Percentiles rank a stretch among this genome's conserved stretches.
Evolutionary conservation across 495 filamentous ascomycete species (phyloP).

Genomic region (Glarea lozoyensis): DNA sequence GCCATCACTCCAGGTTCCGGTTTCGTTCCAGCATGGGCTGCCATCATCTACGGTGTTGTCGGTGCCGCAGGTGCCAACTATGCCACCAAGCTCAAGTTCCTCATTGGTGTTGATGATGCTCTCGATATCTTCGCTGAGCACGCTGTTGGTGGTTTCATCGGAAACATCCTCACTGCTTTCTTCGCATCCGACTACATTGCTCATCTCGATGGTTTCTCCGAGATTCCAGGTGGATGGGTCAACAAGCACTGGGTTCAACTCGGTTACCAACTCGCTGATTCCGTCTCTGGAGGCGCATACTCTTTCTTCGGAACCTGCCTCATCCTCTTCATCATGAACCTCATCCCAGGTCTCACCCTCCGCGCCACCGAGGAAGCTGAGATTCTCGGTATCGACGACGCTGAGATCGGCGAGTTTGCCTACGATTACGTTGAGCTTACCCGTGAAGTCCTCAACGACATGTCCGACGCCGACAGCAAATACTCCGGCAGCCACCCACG

Average conservation of each 20-base stretch:
- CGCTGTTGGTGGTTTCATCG: conserved; percentile 77
- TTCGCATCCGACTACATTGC: conserved; percentile 65
- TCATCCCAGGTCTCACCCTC: conserved; percentile 75
- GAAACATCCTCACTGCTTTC: conserved; percentile 82
- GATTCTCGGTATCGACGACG: conserved; percentile 86
- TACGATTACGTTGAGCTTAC: conserved; percentile 96
- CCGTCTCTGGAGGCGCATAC: conserved; percentile 71
- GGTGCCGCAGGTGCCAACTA: conserved; percentile 87
- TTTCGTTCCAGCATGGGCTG: conserved; percentile 85
- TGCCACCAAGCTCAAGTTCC: conserved; percentile 92
- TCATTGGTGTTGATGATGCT: conserved; percentile 78
- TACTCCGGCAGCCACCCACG: no score
- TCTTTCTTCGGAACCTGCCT: conserved; percentile 79
- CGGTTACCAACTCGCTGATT: conserved; percentile 83
- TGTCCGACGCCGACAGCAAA: conserved; percentile 30
- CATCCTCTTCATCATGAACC: conserved; percentile 81
- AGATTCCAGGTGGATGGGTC: conserved; percentile 80
- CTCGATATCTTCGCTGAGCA: conserved; percentile 95
- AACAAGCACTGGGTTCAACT: conserved; percentile 88
- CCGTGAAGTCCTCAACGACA: conserved; percentile 66
- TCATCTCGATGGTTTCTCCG: conserved; percentile 60
- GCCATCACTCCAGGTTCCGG: conserved; percentile 89
- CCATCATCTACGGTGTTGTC: conserved; percentile 81
- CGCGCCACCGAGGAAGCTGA: conserved; percentile 79
- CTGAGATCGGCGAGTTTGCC: conserved; percentile 95